Evolutionary conservation across 768 basidiomycete genomes (phyloP).

Genomic region (Mycena metata): DNA sequence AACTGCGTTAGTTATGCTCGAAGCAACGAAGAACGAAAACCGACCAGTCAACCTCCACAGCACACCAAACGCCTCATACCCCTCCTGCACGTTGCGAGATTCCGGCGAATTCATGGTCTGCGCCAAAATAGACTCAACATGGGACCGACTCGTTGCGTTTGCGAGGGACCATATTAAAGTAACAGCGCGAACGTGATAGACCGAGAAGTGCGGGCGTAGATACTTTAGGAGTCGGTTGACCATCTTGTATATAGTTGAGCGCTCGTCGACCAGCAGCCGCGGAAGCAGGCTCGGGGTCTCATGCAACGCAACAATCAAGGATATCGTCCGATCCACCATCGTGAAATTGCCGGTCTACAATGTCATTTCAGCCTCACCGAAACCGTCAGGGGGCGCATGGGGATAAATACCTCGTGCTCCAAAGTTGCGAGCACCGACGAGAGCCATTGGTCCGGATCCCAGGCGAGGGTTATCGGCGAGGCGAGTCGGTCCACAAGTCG

Average conservation of each 20-base stretch:
- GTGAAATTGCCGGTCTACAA: conserved; percentile 74
- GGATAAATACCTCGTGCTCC: conserved; percentile 63
- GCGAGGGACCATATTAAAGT: conserved; percentile 88
- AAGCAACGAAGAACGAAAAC: conserved; percentile 31
- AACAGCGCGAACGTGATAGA: conserved; percentile 87
- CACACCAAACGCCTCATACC: conserved; percentile 91
- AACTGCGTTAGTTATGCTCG: conserved; percentile 18
- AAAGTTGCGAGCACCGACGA: conserved; percentile 64
- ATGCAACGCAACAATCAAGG: conserved; percentile 68
- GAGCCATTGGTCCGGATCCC: conserved; percentile 80
- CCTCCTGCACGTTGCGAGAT: conserved; percentile 60
- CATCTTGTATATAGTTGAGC: conserved; percentile 70
- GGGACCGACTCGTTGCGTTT: conserved; percentile 62
- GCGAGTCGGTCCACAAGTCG: conserved; percentile 62
- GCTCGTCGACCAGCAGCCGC: conserved; percentile 66
- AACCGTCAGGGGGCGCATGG: conserved; percentile 1
- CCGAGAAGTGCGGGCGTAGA: conserved; percentile 71
- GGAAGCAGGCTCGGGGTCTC: conserved; percentile 65
- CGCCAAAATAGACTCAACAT: conserved; percentile 86
- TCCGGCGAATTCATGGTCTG: conserved; percentile 74
- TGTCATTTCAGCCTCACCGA: conserved; percentile 23
- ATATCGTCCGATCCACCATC: conserved; percentile 73
- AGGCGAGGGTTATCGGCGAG: conserved; percentile 57
- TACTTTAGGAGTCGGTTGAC: conserved; percentile 80
- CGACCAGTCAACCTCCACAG: conserved; percentile 91